phyloP scores from a whole-genome alignment of 2,329 filamentous ascomycete genomes.

The Talaromyces sp. region DNA sequence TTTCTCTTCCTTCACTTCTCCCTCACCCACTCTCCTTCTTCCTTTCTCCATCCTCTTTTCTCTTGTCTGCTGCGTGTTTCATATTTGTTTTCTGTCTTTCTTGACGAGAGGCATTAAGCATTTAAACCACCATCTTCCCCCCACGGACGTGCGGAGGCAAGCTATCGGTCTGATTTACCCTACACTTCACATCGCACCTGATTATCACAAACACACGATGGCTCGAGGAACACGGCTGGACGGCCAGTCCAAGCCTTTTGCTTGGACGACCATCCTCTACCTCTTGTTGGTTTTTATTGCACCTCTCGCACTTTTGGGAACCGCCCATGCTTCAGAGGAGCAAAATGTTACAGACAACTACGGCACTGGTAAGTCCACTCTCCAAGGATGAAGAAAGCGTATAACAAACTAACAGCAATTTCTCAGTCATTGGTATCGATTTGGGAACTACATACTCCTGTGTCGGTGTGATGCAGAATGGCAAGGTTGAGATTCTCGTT shows the following conservation, averaged over 20 bases:
- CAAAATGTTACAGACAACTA: constrained; percentile 66
- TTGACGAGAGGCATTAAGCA: constrained; percentile 12
- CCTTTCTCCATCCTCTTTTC: constrained; percentile 20
- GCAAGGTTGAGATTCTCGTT: constrained; percentile 91
- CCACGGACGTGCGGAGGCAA: constrained; percentile 2
- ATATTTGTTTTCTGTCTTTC: constrained; percentile 11
- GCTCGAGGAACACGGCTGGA: constrained; percentile 56
- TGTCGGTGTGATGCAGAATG: constrained; percentile 93
- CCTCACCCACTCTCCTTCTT: constrained; percentile 23
- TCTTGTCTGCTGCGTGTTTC: constrained; percentile 1
- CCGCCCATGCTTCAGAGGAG: constrained; percentile 69
- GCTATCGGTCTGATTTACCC: not conserved
- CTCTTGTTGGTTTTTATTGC: constrained; percentile 82
- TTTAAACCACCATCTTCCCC: constrained; percentile 18
- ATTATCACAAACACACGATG: constrained; percentile 47
- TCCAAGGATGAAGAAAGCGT: not conserved
- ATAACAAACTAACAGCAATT: not conserved
- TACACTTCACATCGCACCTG: not conserved
- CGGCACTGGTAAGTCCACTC: constrained; percentile 60
- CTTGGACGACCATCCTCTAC: constrained; percentile 88
- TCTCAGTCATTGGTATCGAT: constrained; percentile 85
- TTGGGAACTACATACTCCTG: constrained; percentile 84
- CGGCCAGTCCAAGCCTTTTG: constrained; percentile 70
- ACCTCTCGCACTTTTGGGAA: constrained; percentile 79
- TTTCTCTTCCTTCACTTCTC: constrained; percentile 20